Evolutionary conservation across 139 green algal species (phyloP).

Genomic region (Astrephomene gubernaculifera): DNA sequence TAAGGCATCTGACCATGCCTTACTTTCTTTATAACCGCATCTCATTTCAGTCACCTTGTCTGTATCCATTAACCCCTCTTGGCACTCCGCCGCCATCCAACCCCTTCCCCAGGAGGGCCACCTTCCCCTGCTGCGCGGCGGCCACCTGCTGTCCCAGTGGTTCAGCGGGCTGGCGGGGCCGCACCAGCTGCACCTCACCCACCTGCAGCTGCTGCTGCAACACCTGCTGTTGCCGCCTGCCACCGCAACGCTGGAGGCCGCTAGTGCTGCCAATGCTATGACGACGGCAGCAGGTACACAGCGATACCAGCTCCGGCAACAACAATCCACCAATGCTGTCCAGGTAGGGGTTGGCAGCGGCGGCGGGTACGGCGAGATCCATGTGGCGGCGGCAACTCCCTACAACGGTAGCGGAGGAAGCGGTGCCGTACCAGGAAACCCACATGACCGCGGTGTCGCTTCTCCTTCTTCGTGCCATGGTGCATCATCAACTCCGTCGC

Average conservation of each 20-base stretch:
- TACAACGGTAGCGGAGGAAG: not conserved
- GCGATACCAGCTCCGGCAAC: too few relatives aligned
- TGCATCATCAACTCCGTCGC: too few relatives aligned
- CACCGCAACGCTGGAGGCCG: not conserved
- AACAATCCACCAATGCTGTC: too few relatives aligned
- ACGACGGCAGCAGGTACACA: too few relatives aligned
- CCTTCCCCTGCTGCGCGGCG: constrained; percentile 8
- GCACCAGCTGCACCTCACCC: constrained; percentile 11
- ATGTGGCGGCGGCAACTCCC: not conserved
- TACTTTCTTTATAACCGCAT: not conserved
- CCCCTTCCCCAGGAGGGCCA: constrained; percentile 19
- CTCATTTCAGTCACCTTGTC: not conserved
- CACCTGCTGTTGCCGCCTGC: not conserved
- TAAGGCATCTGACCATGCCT: not conserved
- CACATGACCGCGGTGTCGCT: not conserved
- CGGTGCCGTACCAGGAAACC: not conserved
- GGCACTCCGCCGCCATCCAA: not conserved
- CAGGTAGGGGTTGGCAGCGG: too few relatives aligned
- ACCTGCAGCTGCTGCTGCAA: not conserved
- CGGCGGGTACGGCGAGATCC: too few relatives aligned
- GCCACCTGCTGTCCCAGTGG: constrained; percentile 17
- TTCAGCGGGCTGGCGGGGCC: constrained; percentile 9
- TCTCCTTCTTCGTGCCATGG: not conserved
- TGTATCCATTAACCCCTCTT: not conserved
- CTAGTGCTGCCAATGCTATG: not conserved